These are phyloP conservation scores for Fusarium sp. DNA, from an alignment of 2,329 filamentous ascomycete species.

Conservation along the genomic window DNA sequence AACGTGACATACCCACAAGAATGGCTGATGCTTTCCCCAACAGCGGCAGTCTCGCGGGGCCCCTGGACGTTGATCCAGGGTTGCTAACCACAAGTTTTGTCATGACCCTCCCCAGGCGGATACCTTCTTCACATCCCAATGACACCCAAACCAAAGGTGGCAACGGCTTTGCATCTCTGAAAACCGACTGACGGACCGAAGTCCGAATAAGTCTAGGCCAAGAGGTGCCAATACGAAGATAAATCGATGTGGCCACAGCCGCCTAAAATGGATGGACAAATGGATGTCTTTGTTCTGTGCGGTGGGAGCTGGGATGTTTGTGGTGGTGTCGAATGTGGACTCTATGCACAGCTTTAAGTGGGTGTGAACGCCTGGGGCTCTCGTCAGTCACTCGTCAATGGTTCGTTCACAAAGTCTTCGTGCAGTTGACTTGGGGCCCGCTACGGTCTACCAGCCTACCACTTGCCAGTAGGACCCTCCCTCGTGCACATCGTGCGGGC, in stretches of 20 bases:
- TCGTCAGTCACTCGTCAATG: slow-evolving; percentile 36
- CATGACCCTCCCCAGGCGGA: neutral
- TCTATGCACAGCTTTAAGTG: slow-evolving; percentile 28
- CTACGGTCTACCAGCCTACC: slow-evolving; percentile 36
- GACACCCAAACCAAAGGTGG: slow-evolving; percentile 22
- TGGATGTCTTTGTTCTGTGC: slow-evolving; percentile 36
- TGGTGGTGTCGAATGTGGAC: slow-evolving; percentile 42
- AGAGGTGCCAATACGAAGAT: slow-evolving; percentile 24
- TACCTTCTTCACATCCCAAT: slow-evolving; percentile 6
- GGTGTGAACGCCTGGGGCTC: slow-evolving; percentile 36
- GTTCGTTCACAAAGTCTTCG: slow-evolving; percentile 34
- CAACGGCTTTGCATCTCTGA: slow-evolving; percentile 23
- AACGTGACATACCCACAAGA: neutral
- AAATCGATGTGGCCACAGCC: slow-evolving; percentile 19
- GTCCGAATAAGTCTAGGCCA: slow-evolving; percentile 32
- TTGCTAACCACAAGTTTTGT: slow-evolving; percentile 18
- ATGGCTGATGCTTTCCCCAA: slow-evolving; percentile 12
- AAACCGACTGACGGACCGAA: slow-evolving; percentile 22
- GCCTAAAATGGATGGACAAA: slow-evolving; percentile 33
- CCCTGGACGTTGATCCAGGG: slow-evolving; percentile 24
- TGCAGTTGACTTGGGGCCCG: slow-evolving; percentile 32
- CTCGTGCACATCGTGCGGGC: slow-evolving; percentile 37
- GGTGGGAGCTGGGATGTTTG: slow-evolving; percentile 41
- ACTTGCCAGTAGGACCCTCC: slow-evolving; percentile 35
- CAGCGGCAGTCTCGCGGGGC: slow-evolving; percentile 35